These are phyloP conservation scores for Ceratocystis eucalypticola DNA, from an alignment of 2,329 filamentous ascomycete species.

Conservation along the genomic window DNA sequence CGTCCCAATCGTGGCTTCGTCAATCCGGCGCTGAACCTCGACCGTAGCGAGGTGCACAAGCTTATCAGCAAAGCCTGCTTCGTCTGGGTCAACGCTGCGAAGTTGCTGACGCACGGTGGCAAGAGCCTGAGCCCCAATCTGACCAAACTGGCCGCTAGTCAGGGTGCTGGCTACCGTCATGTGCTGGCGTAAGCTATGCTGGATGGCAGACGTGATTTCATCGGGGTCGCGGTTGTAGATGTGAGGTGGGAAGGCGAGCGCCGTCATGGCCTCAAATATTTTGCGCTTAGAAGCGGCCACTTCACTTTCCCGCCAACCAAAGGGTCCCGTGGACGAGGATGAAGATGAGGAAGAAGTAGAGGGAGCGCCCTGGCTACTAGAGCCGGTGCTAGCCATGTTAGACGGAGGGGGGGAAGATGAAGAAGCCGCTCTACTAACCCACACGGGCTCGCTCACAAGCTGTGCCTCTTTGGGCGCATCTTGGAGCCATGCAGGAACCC, in stretches of 20 bases:
- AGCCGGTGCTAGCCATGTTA: neutral
- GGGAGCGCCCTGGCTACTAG: neutral
- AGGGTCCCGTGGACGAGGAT: neutral
- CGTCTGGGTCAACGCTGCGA: neutral
- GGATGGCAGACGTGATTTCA: conserved; percentile 9
- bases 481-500: conserved; percentile 6
- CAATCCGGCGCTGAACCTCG: conserved; percentile 11
- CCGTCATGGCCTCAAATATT: conserved; percentile 2
- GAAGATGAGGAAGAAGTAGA: conserved; percentile 1
- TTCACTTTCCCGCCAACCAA: neutral
- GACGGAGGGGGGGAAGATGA: conserved; percentile 3
- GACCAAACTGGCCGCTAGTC: conserved; percentile 14
- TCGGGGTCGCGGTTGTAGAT: conserved; percentile 14
- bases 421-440: neutral
- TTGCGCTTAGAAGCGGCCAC: neutral
- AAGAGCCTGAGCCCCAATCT: conserved; percentile 13
- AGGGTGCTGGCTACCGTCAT: conserved; percentile 10
- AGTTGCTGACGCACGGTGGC: conserved; percentile 2
- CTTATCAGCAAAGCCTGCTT: conserved; percentile 8
- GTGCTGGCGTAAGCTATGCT: conserved; percentile 13
- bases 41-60: conserved; percentile 6
- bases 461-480: conserved; percentile 5
- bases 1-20: neutral
- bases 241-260: neutral
- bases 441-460: neutral